Base-by-base conservation (phyloP, 2,329 filamentous ascomycete genomes). In the Cryphonectria carpinicola region DNA sequence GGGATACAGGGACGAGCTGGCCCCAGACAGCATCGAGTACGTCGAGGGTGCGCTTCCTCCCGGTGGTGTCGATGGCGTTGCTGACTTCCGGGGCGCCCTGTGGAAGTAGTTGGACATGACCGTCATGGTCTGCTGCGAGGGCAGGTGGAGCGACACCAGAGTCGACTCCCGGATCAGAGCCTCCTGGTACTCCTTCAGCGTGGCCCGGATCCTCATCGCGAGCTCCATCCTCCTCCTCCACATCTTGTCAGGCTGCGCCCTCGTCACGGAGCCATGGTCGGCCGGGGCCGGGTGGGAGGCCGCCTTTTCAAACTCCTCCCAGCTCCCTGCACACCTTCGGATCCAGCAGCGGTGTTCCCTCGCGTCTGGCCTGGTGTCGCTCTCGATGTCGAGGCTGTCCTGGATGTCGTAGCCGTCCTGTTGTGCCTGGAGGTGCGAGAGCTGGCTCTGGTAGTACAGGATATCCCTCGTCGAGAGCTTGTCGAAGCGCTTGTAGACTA, bases 1-100 rank as follows among this genome's bases (percentile, higher is more conserved):
- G 13, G 66, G 66, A 19, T 68, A 68, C 7, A 68, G 58, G 11
- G 43, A 41, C 10, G 43, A 39, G 60, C 43, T 68, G 28, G 43
- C 35, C 1, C 66, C 46, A 19, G 60, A 68, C 6, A 64, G 43
- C 1, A 68, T 41, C 3, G 52, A 6, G 25, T 56, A 56, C 10
- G 52, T 25, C 11, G 25, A 6, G 11, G 52, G 10, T 56, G n/a
- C 11, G 25, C 13, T 28, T 6, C 52, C 52, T 28, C 46, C 46
- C 22, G 46, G 6, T 49, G 46, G 19, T 49, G 46, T 49, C n/a
- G 28, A 56, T 3, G 25, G 1, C n/a, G 25, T 14, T 28, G 10
- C 52, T 28, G 52, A 0, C 13, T 14, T 56, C 25, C 13, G 28
- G 25, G 52, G 52, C 0, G 25, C 25, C 19, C 52, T 28, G n/a